Conservation (phyloP, 2,329 filamentous ascomycete genomes). For the Colletotrichum orchidophilum region DNA sequence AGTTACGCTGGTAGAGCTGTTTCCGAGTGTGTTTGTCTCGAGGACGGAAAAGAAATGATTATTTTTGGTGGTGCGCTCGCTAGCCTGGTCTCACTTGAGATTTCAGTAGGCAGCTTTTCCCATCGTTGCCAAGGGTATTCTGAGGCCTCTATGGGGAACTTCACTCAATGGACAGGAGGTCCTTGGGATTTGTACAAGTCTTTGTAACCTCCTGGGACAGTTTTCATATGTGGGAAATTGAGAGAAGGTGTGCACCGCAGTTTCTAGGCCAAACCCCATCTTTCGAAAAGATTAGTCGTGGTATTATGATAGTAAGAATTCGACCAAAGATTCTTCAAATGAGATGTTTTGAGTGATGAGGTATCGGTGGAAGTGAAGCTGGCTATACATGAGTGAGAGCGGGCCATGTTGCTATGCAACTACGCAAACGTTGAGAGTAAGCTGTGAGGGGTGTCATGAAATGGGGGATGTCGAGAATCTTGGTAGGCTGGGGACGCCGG, state of each 20-base stretch:
- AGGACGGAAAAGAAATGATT: neutral
- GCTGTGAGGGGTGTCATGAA: neutral
- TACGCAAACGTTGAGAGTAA: neutral
- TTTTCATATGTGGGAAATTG: neutral
- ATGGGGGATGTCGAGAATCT: neutral
- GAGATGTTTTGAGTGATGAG: neutral
- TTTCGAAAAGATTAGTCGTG: neutral
- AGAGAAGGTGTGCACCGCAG: constrained; percentile 4
- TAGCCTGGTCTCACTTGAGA: constrained; percentile 1
- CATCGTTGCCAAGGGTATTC: neutral
- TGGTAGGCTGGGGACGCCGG: neutral
- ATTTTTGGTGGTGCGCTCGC: neutral
- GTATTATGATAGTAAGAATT: constrained; percentile 15
- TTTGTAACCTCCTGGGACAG: constrained; percentile 2
- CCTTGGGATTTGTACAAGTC: neutral
- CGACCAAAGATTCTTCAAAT: neutral
- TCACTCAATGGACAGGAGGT: neutral
- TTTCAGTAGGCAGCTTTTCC: neutral
- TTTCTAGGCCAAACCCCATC: neutral
- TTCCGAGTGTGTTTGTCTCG: constrained; percentile 2
- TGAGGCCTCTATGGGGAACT: neutral
- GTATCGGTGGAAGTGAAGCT: neutral
- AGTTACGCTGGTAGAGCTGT: constrained; percentile 27
- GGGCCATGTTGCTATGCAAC: neutral
- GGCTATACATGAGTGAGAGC: neutral